Conservation (phyloP, 2,329 filamentous ascomycete genomes). For the Microdochium trichocladiopsis region DNA sequence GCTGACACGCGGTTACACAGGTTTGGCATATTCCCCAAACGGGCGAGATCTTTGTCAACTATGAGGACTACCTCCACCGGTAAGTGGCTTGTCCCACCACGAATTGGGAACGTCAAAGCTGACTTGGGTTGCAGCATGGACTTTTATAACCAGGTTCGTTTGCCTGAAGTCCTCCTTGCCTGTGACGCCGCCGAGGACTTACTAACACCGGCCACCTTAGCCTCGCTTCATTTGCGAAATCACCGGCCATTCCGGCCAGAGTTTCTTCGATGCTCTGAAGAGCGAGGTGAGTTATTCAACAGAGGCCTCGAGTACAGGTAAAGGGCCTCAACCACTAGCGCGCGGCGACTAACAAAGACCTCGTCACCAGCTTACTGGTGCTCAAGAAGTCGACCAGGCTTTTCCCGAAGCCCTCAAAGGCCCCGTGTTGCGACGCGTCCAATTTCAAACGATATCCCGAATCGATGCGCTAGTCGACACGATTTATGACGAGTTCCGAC, state of each 20-base stretch:
- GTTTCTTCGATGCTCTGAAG: constrained; percentile 85
- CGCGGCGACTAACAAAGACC: neutral
- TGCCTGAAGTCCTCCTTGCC: neutral
- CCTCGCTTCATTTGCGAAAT: constrained; percentile 93
- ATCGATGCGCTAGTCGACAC: constrained; percentile 74
- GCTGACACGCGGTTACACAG: constrained; percentile 38
- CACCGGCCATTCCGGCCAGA: constrained; percentile 84
- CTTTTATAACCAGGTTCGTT: constrained; percentile 79
- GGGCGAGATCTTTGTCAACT: constrained; percentile 80
- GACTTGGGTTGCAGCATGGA: constrained; percentile 59
- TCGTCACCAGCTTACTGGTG: constrained; percentile 58
- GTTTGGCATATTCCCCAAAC: constrained; percentile 90
- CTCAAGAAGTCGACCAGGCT: constrained; percentile 80
- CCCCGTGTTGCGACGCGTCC: constrained; percentile 82
- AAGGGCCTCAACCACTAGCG: neutral
- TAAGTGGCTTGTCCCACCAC: constrained; percentile 33
- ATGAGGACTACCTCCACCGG: constrained; percentile 83
- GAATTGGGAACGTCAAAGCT: constrained; percentile 11
- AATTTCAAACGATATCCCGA: constrained; percentile 82
- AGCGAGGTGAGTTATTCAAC: constrained; percentile 64
- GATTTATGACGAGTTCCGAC: constrained; percentile 73
- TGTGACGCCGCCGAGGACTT: neutral
- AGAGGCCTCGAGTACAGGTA: neutral
- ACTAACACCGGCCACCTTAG: constrained; percentile 30
- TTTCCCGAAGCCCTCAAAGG: constrained; percentile 90